Percentiles rank a stretch among this genome's conserved stretches.
phyloP scores from a whole-genome alignment of 164 flowering plant species.

The Liquidambar formosana region DNA sequence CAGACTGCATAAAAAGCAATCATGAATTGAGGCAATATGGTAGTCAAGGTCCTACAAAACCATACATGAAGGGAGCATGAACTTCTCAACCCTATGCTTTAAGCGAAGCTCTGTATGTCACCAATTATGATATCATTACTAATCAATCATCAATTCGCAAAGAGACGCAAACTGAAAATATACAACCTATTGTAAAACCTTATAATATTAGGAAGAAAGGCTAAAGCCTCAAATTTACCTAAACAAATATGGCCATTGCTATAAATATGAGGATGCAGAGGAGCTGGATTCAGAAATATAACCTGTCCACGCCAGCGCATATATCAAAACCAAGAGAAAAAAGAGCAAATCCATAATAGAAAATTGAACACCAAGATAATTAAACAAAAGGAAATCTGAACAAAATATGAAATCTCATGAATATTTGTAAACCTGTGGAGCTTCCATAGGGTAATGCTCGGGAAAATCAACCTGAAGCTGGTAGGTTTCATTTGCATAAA shows the following conservation, averaged over 20 bases:
- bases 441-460: conserved; percentile 95
- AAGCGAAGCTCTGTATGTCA: background rate
- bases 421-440: conserved; percentile 66
- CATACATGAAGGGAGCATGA: background rate
- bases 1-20: too few species aligned
- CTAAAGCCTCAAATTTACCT: conserved; percentile 46
- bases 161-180: background rate
- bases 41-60: too few species aligned
- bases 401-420: background rate
- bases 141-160: background rate
- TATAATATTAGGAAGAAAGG: background rate
- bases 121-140: background rate
- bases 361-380: background rate
- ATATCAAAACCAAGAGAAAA: conserved; percentile 4
- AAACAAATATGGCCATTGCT: conserved; percentile 97
- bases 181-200: background rate
- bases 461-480: conserved; percentile 93
- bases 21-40: too few species aligned
- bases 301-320: conserved; percentile 41
- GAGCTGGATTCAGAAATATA: conserved; percentile 84
- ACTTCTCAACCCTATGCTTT: background rate
- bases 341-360: background rate
- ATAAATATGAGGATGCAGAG: conserved; percentile 90
- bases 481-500: conserved; percentile 64
- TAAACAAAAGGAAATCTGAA: background rate